Percentiles rank a stretch among this genome's conserved stretches.
Evolutionary conservation across 768 basidiomycete genomes (phyloP).

Genomic region (Tricholoma furcatifolium): DNA sequence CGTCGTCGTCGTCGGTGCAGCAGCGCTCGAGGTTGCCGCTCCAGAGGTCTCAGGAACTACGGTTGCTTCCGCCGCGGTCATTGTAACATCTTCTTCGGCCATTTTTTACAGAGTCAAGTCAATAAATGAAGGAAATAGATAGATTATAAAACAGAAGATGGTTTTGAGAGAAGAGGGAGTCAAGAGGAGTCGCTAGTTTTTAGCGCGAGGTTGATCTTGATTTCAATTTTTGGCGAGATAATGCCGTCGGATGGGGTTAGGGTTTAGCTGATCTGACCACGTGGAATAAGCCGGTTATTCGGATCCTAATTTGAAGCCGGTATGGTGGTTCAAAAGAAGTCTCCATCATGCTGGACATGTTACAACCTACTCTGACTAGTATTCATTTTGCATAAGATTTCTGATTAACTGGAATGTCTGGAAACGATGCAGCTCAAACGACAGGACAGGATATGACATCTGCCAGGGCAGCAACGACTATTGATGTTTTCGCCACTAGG

Average conservation of each 20-base stretch:
- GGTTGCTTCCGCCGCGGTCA: conserved; percentile 14
- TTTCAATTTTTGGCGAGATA: conserved; percentile 9
- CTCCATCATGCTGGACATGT: no score
- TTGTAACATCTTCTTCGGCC: conserved; percentile 27
- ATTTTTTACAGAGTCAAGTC: conserved; percentile 10
- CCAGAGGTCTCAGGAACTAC: conserved; percentile 11
- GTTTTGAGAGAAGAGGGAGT: conserved; percentile 3
- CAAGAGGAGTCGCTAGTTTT: conserved; percentile 7
- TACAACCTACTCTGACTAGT: background rate
- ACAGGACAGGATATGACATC: conserved; percentile 51
- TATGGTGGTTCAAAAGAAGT: no score
- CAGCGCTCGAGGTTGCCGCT: conserved; percentile 15
- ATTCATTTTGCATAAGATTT: background rate
- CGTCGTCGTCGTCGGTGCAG: conserved; percentile 4
- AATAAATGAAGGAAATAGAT: conserved; percentile 20
- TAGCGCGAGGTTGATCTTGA: conserved; percentile 1
- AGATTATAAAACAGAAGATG: background rate
- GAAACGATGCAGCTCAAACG: conserved; percentile 39
- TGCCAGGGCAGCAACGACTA: conserved; percentile 43
- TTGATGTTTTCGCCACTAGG: conserved; percentile 42
- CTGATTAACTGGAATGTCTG: conserved; percentile 5
- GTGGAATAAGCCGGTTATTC: background rate
- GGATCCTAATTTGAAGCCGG: background rate
- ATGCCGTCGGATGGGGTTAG: conserved; percentile 12
- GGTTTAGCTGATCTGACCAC: conserved; percentile 1